phyloP scores from a whole-genome alignment of 345 rosid genomes.

The Turnera subulata region DNA sequence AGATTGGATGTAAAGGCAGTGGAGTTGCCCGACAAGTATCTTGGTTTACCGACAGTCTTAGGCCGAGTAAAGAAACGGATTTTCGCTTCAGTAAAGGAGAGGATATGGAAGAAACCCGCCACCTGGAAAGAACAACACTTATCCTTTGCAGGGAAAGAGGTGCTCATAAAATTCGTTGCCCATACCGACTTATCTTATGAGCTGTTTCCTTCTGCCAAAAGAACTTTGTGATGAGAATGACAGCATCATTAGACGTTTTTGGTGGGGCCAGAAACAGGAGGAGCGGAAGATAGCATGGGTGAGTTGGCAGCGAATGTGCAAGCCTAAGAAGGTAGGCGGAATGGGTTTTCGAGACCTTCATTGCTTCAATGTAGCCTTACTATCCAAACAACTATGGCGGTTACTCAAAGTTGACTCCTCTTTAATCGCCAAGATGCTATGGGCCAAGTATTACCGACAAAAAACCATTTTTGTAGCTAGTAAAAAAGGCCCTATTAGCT shows the following conservation, averaged over 20 bases:
- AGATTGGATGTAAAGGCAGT: not conserved
- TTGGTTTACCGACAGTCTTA: not conserved
- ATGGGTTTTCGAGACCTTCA: not conserved
- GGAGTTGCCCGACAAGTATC: not conserved
- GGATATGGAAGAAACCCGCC: too few species aligned
- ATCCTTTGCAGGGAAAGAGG: not conserved
- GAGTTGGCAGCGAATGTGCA: not conserved
- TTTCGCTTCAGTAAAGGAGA: not conserved
- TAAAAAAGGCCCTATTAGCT: too few species aligned
- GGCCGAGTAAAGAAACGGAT: not conserved
- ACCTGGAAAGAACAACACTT: not conserved
- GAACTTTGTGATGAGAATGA: not conserved
- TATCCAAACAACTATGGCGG: not conserved
- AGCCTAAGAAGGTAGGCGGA: not conserved
- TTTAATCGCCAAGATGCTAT: not conserved
- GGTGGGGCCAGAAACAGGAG: not conserved
- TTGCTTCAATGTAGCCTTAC: not conserved
- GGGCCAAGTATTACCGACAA: not conserved
- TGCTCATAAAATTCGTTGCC: not conserved
- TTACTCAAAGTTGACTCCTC: not conserved
- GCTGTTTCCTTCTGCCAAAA: not conserved
- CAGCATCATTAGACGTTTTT: not conserved
- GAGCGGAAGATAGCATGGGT: not conserved
- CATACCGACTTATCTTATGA: not conserved
- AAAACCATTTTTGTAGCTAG: too few species aligned